Conservation (phyloP, 2,329 filamentous ascomycete species). For the Dactylonectria macrodidyma region DNA sequence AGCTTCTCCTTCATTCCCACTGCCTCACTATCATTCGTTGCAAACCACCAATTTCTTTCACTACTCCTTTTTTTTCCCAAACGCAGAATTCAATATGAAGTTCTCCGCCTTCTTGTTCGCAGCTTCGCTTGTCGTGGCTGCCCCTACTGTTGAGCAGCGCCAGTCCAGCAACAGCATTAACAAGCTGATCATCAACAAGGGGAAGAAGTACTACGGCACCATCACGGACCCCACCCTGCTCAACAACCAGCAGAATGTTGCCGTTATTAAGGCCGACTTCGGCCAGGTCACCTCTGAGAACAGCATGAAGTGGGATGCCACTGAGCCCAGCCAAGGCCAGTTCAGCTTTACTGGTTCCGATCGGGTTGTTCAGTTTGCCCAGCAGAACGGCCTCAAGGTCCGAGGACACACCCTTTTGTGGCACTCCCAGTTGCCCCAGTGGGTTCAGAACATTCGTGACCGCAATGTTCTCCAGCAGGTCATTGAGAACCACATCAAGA, state of each 20-base stretch:
- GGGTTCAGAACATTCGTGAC: constrained; percentile 71
- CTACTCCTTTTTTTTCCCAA: neutral
- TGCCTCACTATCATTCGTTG: constrained; percentile 1
- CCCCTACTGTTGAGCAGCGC: constrained; percentile 7
- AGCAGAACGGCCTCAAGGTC: constrained; percentile 68
- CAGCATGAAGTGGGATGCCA: constrained; percentile 78
- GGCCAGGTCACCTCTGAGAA: constrained; percentile 78
- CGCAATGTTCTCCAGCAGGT: constrained; percentile 66
- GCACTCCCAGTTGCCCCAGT: constrained; percentile 72
- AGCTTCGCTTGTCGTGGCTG: neutral
- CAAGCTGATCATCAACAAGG: constrained; percentile 58
- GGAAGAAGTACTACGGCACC: constrained; percentile 77
- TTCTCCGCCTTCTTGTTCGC: neutral
- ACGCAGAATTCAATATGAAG: constrained; percentile 3
- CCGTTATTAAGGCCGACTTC: constrained; percentile 72
- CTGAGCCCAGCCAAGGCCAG: constrained; percentile 60
- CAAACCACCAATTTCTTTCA: constrained; percentile 2
- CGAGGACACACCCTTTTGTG: constrained; percentile 78
- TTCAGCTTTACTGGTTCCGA: constrained; percentile 74
- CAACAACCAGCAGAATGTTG: constrained; percentile 62
- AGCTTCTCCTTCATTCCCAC: constrained; percentile 7
- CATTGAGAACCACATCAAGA: constrained; percentile 72
- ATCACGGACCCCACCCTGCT: constrained; percentile 69
- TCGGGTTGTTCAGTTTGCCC: constrained; percentile 72
- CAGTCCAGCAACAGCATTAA: constrained; percentile 9